Base-by-base conservation (phyloP, 352 stramenopile genomes). In the Phytophthora nicotianae region DNA sequence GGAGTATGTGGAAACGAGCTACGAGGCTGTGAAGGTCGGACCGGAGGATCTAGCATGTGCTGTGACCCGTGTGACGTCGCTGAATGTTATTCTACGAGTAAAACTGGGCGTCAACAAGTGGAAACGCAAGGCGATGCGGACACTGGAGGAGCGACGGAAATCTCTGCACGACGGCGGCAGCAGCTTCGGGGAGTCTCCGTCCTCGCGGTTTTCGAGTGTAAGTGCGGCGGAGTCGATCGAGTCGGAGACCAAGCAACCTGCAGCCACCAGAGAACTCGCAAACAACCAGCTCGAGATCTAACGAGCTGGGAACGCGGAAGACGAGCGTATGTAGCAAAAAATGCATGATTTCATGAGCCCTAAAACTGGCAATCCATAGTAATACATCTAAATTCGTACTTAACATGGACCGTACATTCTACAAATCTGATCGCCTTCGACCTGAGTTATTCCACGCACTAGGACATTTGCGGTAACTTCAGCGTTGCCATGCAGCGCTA, bases 41-140 rank as follows among this genome's bases (percentile, higher is more conserved):
- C 68, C 74, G 3, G 77, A 89, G 20, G 86, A 95, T 24, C 59
- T 95, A 8, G 72, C 68, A 43, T 82, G 65, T 24, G 86, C 86
- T 9, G 80, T 95, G 49, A 95, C 83, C 14, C 80, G 82, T 23
- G 84, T 95, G 32, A 84, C 75, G 11, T 83, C 81, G n/a, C 67
- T 95, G 19, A 85, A 81, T 45, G 80, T 90, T 24, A 73, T 95
- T 45, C 65, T 92, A 58, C 85, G 82, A 27, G 81, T 95, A 24
- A 91, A 95, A 63, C 54, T 95, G 17, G 80, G 80, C 16, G 81
- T 79, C 32, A 92, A 86, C 68, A 88, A 83, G 55, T 95, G 84
- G 86, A 88, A 83, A 56, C 74, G 74, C 48, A 89, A 88, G 65
- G 83, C 86, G 19, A 79, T 80, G 58, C 72, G 63, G 65, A 86